Evolutionary conservation across 768 basidiomycete genomes (phyloP).

Genomic region (Lactarius akahatsu): DNA sequence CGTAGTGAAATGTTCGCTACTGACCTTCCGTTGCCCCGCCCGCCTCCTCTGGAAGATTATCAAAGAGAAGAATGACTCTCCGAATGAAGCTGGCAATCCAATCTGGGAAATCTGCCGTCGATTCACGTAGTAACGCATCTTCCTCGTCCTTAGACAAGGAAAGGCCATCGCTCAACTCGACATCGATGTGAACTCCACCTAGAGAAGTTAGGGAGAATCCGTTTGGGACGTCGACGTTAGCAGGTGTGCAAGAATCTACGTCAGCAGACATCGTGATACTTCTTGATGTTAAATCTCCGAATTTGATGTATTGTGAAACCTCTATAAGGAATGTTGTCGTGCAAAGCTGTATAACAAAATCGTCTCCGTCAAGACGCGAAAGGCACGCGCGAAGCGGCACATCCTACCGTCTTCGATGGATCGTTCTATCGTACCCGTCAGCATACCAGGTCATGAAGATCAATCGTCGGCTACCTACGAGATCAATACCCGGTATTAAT

Average conservation of each 20-base stretch:
- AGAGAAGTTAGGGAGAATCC: slow-evolving; percentile 35
- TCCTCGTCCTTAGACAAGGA: slow-evolving; percentile 63
- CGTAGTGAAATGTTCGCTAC: slow-evolving; percentile 3
- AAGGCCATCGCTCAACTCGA: slow-evolving; percentile 33
- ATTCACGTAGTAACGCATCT: slow-evolving; percentile 66
- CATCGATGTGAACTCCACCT: slow-evolving; percentile 34
- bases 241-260: slow-evolving; percentile 29
- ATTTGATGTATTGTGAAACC: slow-evolving; percentile 71
- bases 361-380: slow-evolving; percentile 24
- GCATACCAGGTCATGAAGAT: neutral
- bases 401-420: slow-evolving; percentile 68
- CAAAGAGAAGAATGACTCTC: slow-evolving; percentile 74
- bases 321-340: slow-evolving; percentile 75
- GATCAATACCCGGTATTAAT: slow-evolving; percentile 82
- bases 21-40: slow-evolving; percentile 66
- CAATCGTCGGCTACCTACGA: slow-evolving; percentile 46
- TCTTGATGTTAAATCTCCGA: slow-evolving; percentile 57
- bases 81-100: slow-evolving; percentile 84
- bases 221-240: slow-evolving; percentile 23
- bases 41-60: slow-evolving; percentile 84
- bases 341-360: slow-evolving; percentile 49
- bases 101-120: slow-evolving; percentile 72
- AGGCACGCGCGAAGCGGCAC: slow-evolving; percentile 1
- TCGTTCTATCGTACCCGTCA: slow-evolving; percentile 54
- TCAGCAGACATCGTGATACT: slow-evolving; percentile 29